Percentiles rank a stretch among this genome's conserved stretches.
Evolutionary conservation across 768 basidiomycete genomes (phyloP).

Genomic region (Mycena floridula): DNA sequence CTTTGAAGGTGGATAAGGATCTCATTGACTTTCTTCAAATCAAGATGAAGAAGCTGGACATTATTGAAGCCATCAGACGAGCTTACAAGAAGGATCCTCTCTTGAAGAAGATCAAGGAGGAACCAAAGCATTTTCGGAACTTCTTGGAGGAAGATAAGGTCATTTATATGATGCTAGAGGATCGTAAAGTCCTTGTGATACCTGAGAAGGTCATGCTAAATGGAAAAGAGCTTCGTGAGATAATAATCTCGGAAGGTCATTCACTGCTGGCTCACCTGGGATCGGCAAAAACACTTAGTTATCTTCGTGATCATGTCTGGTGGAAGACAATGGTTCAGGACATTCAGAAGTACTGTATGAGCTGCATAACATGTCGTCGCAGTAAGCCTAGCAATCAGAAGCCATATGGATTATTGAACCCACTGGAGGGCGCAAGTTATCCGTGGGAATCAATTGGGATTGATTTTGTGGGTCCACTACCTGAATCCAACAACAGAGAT

Average conservation of each 20-base stretch:
- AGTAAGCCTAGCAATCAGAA: too few relatives aligned
- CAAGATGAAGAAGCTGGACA: background rate
- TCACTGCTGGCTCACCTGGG: conserved; percentile 4
- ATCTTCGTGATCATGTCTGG: background rate
- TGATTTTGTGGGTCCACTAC: conserved; percentile 4
- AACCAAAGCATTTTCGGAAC: background rate
- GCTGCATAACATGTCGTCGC: too few relatives aligned
- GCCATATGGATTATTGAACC: conserved; percentile 10
- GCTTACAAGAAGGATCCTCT: background rate
- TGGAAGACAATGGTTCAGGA: background rate
- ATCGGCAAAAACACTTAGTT: background rate
- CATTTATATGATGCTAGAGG: background rate
- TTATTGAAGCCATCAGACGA: background rate
- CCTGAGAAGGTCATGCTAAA: background rate
- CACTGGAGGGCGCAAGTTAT: conserved; percentile 7
- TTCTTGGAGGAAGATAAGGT: background rate
- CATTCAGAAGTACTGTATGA: conserved; percentile 6
- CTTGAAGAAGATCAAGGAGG: background rate
- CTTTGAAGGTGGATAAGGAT: too few relatives aligned
- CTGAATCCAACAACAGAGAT: conserved; percentile 6
- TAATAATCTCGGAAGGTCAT: conserved; percentile 5
- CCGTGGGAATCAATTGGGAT: conserved; percentile 19
- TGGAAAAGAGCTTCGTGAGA: background rate
- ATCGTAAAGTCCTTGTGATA: background rate
- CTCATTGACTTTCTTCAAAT: background rate